A percentile compares a stretch with the other conserved stretches of the same genome.
These are phyloP conservation scores for Malassezia arunalokei DNA, from an alignment of 1,284 basidiomycete genomes.

Conservation along the genomic window DNA sequence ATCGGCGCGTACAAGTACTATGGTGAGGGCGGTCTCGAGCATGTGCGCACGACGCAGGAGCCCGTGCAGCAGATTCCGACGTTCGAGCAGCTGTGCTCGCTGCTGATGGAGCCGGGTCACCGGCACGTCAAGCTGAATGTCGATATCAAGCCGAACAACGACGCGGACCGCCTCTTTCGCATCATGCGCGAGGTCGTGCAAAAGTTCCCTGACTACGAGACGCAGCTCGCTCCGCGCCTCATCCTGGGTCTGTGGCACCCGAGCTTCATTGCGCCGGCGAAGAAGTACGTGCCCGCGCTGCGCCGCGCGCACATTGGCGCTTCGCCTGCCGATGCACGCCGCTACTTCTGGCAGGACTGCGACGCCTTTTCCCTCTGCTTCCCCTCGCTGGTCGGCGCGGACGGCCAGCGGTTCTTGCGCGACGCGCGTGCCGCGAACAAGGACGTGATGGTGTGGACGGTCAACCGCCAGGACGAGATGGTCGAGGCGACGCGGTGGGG, in stretches of 20 bases:
- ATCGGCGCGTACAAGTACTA: conserved; percentile 51
- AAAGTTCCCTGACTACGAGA: conserved; percentile 63
- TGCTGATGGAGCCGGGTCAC: conserved; percentile 39
- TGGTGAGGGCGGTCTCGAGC: conserved; percentile 58
- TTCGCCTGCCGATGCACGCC: conserved; percentile 56
- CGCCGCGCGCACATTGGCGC: conserved; percentile 73
- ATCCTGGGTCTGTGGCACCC: conserved; percentile 72
- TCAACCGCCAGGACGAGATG: conserved; percentile 83
- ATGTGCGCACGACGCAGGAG: conserved; percentile 66
- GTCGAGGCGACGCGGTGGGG: conserved; percentile 88
- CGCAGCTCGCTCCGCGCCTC: conserved; percentile 71
- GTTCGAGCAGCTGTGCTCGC: conserved; percentile 35
- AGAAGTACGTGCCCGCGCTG: conserved; percentile 65
- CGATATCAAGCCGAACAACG: conserved; percentile 85
- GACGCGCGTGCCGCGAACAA: conserved; percentile 72
- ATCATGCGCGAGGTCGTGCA: conserved; percentile 69
- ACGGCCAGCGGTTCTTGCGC: conserved; percentile 59
- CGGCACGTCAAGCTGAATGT: conserved; percentile 49
- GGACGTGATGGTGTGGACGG: conserved; percentile 85
- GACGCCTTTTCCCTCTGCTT: conserved; percentile 81
- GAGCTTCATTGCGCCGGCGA: conserved; percentile 67
- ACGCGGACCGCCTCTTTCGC: conserved; percentile 71
- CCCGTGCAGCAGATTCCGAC: conserved; percentile 53
- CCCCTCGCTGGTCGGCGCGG: conserved; percentile 58
- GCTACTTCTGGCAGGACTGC: conserved; percentile 82